Percentiles rank a stretch among this genome's conserved stretches.
Evolutionary conservation across 139 green algal genomes (phyloP).

Genomic region (Volvox reticuliferus): DNA sequence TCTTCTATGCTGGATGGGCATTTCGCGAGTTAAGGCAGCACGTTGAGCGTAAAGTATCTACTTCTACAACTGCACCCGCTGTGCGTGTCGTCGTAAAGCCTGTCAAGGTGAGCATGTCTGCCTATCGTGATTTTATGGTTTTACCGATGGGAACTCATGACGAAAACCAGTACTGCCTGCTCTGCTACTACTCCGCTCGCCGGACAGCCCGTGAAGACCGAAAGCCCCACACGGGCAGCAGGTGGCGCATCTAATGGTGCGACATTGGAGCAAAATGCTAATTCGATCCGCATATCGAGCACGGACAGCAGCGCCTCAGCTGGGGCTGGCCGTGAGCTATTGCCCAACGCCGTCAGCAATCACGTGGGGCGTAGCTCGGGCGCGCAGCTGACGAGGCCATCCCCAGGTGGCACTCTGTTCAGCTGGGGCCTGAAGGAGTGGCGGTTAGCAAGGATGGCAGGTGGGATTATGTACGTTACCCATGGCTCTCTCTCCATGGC

Average conservation of each 20-base stretch:
- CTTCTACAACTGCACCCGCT: background rate
- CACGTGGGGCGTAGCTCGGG: conserved; percentile 44
- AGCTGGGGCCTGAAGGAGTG: conserved; percentile 68
- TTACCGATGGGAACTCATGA: too few species aligned
- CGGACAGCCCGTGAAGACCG: background rate
- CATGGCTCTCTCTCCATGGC: too few species aligned
- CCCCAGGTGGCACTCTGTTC: conserved; percentile 58
- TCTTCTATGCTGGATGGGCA: conserved; percentile 8
- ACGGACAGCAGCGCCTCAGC: background rate
- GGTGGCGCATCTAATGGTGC: background rate
- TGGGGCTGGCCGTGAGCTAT: background rate
- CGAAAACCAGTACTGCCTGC: too few species aligned
- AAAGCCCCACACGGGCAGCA: background rate
- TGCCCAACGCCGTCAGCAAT: background rate
- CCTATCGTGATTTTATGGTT: background rate
- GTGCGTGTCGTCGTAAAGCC: conserved; percentile 2
- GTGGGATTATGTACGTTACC: background rate
- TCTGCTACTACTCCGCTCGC: too few species aligned
- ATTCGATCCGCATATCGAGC: background rate
- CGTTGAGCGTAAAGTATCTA: background rate
- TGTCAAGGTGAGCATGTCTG: background rate
- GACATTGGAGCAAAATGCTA: background rate
- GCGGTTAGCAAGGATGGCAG: conserved; percentile 47
- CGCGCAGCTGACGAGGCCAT: conserved; percentile 32
- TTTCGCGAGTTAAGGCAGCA: background rate